phyloP scores from a whole-genome alignment of 441 rosid species.

The Hura crepitans region DNA sequence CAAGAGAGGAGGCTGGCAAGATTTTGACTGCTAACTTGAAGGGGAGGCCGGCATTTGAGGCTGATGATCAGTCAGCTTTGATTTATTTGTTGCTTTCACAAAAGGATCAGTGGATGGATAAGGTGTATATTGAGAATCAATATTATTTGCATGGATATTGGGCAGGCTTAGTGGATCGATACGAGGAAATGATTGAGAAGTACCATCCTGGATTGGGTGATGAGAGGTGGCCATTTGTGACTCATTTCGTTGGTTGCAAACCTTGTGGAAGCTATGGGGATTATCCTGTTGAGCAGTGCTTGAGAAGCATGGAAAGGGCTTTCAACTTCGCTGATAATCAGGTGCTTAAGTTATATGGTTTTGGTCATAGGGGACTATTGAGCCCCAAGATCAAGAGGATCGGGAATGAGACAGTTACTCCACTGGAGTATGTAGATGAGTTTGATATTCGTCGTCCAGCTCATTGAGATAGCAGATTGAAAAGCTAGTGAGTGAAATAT shows the following conservation, averaged over 20 bases:
- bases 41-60: conserved; percentile 93
- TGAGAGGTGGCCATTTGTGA: conserved; percentile 97
- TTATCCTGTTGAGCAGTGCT: conserved; percentile 86
- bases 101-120: conserved; percentile 80
- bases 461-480: conserved; percentile 30
- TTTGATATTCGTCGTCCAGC: conserved; percentile 70
- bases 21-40: conserved; percentile 77
- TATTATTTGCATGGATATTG: conserved; percentile 94
- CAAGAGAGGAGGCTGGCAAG: conserved; percentile 90
- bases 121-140: conserved; percentile 89
- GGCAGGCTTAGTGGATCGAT: conserved; percentile 91
- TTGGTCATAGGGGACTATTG: conserved; percentile 73
- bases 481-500: conserved; percentile 21
- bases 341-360: conserved; percentile 88
- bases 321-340: conserved; percentile 96
- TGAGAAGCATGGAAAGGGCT: conserved; percentile 93
- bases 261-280: conserved; percentile 98
- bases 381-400: conserved; percentile 90
- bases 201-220: conserved; percentile 94
- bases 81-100: conserved; percentile 78
- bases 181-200: conserved; percentile 95
- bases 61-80: conserved; percentile 96
- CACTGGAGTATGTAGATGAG: conserved; percentile 71
- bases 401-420: conserved; percentile 74
- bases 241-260: conserved; percentile 97